Evolutionary conservation across 768 basidiomycete genomes (phyloP).

Genomic region (Leccinum uliginosum): DNA sequence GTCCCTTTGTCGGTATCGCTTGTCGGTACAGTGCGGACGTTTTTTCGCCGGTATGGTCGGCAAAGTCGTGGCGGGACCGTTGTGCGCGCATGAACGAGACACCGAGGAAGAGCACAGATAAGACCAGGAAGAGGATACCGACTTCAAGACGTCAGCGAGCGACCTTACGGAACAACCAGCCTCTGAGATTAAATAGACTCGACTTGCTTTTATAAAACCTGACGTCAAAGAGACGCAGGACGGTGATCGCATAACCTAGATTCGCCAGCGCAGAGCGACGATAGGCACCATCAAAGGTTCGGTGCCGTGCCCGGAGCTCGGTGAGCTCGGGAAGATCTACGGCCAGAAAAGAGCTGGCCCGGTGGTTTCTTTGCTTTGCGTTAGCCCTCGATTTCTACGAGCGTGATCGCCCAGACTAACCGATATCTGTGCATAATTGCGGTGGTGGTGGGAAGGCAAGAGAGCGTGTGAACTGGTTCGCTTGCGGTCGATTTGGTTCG

Average conservation of each 20-base stretch:
- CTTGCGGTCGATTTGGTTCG: not conserved
- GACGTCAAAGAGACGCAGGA: conserved; percentile 74
- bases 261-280: conserved; percentile 69
- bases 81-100: conserved; percentile 57
- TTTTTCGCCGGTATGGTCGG: conserved; percentile 47
- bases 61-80: conserved; percentile 72
- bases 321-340: conserved; percentile 57
- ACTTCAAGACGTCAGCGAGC: conserved; percentile 24
- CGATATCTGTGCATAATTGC: conserved; percentile 22
- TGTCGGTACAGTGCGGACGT: conserved; percentile 24
- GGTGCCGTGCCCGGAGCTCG: conserved; percentile 73
- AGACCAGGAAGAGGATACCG: conserved; percentile 60
- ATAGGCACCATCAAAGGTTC: conserved; percentile 84
- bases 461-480: conserved; percentile 19
- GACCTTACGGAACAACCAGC: not conserved
- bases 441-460: conserved; percentile 7
- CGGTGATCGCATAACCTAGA: conserved; percentile 67
- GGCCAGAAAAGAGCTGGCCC: conserved; percentile 47
- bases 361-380: conserved; percentile 36
- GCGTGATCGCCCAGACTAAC: conserved; percentile 10
- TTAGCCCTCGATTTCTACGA: not conserved
- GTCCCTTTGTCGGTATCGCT: conserved; percentile 55
- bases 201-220: conserved; percentile 72
- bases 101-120: conserved; percentile 58
- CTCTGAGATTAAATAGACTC: not conserved